Evolutionary conservation across 345 rosid species (phyloP).

Genomic region (Iberis pinnata): DNA sequence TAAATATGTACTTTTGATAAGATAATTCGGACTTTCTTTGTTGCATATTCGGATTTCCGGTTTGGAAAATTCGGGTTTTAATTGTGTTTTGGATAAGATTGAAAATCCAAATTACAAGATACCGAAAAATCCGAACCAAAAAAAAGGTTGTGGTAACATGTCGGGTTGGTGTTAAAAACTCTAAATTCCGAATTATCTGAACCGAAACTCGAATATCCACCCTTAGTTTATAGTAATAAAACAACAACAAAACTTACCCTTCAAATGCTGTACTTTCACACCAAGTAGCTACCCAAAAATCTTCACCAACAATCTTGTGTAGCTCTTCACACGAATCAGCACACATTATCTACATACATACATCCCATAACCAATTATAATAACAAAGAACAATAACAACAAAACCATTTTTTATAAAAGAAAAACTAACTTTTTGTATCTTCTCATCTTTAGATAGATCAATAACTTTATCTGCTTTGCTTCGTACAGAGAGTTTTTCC

Average conservation of each 20-base stretch:
- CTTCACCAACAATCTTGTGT: constrained; percentile 76
- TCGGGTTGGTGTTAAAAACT: no score
- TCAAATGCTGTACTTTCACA: constrained; percentile 72
- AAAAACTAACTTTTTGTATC: constrained; percentile 53
- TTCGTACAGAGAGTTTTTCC: constrained; percentile 58
- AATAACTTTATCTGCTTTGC: constrained; percentile 54
- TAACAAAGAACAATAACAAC: constrained; percentile 12
- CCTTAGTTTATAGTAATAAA: constrained; percentile 9
- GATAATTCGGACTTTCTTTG: no score
- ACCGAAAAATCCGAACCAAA: no score
- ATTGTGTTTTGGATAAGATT: no score
- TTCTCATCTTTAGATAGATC: constrained; percentile 59
- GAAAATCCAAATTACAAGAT: no score
- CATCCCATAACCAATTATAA: constrained; percentile 7
- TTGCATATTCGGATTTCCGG: no score
- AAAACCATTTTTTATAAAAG: constrained; percentile 10
- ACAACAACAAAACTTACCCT: constrained; percentile 51
- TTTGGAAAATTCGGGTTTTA: no score
- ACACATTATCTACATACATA: constrained; percentile 62
- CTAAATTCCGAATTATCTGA: no score
- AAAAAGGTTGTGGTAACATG: no score
- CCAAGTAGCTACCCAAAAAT: constrained; percentile 95
- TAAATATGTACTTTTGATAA: no score
- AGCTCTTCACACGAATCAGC: constrained; percentile 77
- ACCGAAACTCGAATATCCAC: no score